Percentiles rank a stretch among this genome's conserved stretches.
Evolutionary conservation across 164 flowering plant species (phyloP).

Genomic region (Vitis rotundifolia): DNA sequence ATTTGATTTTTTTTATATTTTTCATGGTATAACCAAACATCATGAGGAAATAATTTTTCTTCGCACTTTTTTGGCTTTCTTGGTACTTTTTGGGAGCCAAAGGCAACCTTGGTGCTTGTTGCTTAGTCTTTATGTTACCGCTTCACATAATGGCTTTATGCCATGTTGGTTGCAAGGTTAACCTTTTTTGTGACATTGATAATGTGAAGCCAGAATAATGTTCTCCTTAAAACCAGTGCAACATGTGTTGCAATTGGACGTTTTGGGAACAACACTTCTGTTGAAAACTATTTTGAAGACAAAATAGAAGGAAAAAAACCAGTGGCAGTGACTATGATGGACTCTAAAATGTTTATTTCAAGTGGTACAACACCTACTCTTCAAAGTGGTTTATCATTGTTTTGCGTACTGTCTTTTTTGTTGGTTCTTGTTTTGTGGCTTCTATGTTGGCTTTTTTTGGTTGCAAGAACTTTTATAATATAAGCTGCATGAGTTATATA

Average conservation of each 20-base stretch:
- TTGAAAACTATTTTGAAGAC: no score
- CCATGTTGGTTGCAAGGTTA: not conserved
- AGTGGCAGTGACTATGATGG: no score
- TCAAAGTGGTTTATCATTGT: not conserved
- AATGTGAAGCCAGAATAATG: constrained; percentile 27
- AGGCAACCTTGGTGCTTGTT: no score
- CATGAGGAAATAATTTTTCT: no score
- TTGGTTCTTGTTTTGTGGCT: no score
- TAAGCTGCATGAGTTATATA: no score
- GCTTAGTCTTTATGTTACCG: not conserved
- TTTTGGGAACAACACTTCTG: constrained; percentile 36
- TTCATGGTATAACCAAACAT: no score
- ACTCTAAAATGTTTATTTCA: not conserved
- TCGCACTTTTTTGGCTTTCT: no score
- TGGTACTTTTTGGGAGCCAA: no score
- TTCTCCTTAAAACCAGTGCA: constrained; percentile 36
- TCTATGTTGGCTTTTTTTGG: no score
- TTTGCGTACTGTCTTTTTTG: not conserved
- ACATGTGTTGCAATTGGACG: constrained; percentile 31
- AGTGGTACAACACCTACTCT: not conserved
- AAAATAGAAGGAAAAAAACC: no score
- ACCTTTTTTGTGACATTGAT: constrained; percentile 2
- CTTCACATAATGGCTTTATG: constrained; percentile 6
- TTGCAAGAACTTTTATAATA: not conserved
- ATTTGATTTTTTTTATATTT: no score